A percentile compares a stretch with the other conserved stretches of the same genome.
Evolutionary conservation across 1,139 yeast species (phyloP).

Genomic region (Yamadazyma blattariae): DNA sequence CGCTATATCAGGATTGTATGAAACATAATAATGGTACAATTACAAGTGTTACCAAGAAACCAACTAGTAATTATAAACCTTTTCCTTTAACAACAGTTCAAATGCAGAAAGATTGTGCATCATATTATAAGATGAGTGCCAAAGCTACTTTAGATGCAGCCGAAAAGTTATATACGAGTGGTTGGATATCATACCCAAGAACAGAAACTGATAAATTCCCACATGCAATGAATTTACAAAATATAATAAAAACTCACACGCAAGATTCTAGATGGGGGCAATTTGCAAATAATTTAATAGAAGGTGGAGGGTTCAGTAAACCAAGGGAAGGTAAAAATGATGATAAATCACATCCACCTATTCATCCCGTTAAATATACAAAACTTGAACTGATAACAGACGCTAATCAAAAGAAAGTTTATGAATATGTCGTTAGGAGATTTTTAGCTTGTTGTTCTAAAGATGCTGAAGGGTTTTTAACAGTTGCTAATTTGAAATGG

Average conservation of each 20-base stretch:
- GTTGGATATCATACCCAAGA: constrained; percentile 92
- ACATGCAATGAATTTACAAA: constrained; percentile 62
- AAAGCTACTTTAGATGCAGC: constrained; percentile 81
- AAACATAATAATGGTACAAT: constrained; percentile 47
- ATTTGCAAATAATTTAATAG: constrained; percentile 36
- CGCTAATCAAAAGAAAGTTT: constrained; percentile 65
- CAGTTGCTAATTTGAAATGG: constrained; percentile 70
- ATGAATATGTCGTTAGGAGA: constrained; percentile 82
- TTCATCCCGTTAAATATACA: constrained; percentile 74
- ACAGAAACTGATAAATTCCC: constrained; percentile 95
- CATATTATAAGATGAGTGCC: constrained; percentile 73
- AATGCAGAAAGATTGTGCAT: constrained; percentile 82
- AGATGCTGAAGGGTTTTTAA: constrained; percentile 79
- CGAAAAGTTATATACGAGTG: constrained; percentile 79
- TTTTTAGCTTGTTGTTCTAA: constrained; percentile 90
- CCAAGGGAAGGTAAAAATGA: constrained; percentile 84
- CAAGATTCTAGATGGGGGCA: constrained; percentile 48
- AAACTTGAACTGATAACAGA: constrained; percentile 31
- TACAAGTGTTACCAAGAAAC: constrained; percentile 50
- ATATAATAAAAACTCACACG: constrained; percentile 58
- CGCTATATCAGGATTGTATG: constrained; percentile 68
- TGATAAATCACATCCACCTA: constrained; percentile 98
- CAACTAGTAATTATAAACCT: constrained; percentile 78
- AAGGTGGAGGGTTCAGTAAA: constrained; percentile 36
- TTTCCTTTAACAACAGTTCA: constrained; percentile 95